Conservation (phyloP, 2,329 filamentous ascomycete species). For the Pseudogymnoascus sp. region DNA sequence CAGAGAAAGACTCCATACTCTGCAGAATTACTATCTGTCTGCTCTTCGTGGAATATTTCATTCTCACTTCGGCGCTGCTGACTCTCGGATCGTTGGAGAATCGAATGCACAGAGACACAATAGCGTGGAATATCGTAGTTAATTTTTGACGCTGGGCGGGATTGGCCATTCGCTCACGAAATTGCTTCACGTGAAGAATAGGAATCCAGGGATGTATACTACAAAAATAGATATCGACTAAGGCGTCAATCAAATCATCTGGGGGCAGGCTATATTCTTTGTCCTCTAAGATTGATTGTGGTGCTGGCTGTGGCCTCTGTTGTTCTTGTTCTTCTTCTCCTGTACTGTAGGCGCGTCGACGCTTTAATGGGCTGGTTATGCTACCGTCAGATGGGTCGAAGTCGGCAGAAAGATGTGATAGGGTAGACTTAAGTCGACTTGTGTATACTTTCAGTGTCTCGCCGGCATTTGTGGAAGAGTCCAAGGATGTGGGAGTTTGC, state of each 20-base stretch:
- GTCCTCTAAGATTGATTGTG: neutral
- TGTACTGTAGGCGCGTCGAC: slow-evolving; percentile 3
- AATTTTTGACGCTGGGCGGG: slow-evolving; percentile 15
- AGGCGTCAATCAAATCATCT: slow-evolving; percentile 19
- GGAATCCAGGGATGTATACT: slow-evolving; percentile 30
- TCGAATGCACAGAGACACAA: slow-evolving; percentile 21
- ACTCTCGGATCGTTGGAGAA: slow-evolving; percentile 16
- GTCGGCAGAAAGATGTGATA: slow-evolving; percentile 17
- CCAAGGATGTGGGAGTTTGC: neutral
- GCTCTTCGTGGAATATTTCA: slow-evolving; percentile 17
- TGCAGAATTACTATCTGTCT: slow-evolving; percentile 24
- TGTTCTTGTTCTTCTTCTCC: neutral
- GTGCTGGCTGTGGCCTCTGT: neutral
- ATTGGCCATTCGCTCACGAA: slow-evolving; percentile 22
- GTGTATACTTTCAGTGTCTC: slow-evolving; percentile 14
- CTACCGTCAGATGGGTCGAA: slow-evolving; percentile 18
- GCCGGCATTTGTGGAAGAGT: neutral
- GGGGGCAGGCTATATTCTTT: slow-evolving; percentile 13
- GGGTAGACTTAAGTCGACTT: slow-evolving; percentile 17
- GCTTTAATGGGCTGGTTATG: slow-evolving; percentile 11
- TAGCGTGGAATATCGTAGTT: slow-evolving; percentile 22
- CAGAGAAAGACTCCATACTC: slow-evolving; percentile 28
- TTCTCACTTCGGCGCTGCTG: slow-evolving; percentile 13
- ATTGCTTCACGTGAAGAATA: slow-evolving; percentile 25
- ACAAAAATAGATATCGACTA: slow-evolving; percentile 27